Base-by-base conservation (phyloP, 345 rosid genomes). In the Chamaenerion angustifolium region DNA sequence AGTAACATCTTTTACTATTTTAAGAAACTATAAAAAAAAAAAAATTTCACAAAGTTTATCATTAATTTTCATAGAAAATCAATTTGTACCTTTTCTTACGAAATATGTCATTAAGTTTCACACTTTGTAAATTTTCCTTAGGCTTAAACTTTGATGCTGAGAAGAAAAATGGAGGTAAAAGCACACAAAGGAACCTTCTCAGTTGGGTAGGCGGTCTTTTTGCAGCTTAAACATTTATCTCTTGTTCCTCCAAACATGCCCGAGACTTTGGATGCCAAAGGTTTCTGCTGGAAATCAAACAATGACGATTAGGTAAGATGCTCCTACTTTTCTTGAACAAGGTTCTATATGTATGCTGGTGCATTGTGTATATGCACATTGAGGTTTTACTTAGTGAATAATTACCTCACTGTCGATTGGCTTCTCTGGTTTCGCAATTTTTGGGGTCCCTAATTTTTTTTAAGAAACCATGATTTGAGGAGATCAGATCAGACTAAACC, bases 221-320 rank as follows among this genome's bases (percentile, higher is more conserved):
- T 75, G 42, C 98, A 87, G 58, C 95, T 85, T 55, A 84, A 57
- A 47, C 98, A 92, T 67, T 87, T 87, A 18, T 92, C 95, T 70
- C 81, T 69, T 23, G 98, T 92, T 70, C 98, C 98, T 46, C 67
- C 98, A 56, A 92, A 84, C 95, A 87, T 84, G 52, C 74, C 72
- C 1, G 98, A 86, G 43, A 74, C 89, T 72, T 87, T 87, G 60
- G 88, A 62, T 16, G 75, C 76, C 44, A 46, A 57, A 11, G 96
- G 79, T 76, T 79, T 87, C 98, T 84, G 85, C 58, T 50, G 23
- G 35, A 46, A 18, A 15, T 13, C 40, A 42, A 56, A 46, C 23
- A 19, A 6, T n/a, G 11, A 21, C 17, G 1, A 11, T 12, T 12
- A 17, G 43, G 16, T 1, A 17, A 19, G 3, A 53, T 42, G 4